Base-by-base conservation (phyloP, 176 grass and related monocot species). In the Canna indica region DNA sequence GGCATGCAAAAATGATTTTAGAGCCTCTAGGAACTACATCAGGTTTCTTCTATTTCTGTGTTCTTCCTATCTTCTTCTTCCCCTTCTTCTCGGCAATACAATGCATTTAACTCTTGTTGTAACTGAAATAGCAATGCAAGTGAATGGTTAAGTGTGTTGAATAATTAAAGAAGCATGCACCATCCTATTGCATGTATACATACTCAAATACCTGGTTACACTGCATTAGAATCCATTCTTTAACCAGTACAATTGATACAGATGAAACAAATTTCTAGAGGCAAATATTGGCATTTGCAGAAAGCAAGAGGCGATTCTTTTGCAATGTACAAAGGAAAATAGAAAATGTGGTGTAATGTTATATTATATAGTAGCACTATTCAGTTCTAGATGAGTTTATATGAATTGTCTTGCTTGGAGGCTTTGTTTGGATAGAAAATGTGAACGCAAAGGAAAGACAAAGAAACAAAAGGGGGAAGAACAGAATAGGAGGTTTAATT, bases 71-170 rank as follows among this genome's bases (percentile, higher is more conserved):
- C 50, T 24, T 8, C 50, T 24, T 24, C 50, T 6, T 66, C 35
- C 3, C 22, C 84, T 83, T 99, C 86, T 88, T 99, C 86, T 80
- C 82, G 84, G 77, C 80, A 93, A 52, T 99, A 99, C 50, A 99
- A 78, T 36, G 82, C 75, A 82, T 93, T 93, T 79, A 99, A 36
- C 73, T 93, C 90, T 84, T 93, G 84, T 78, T 99, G 80, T 79
- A 99, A 84, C 86, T 99, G 94, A 64, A 83, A 82, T 53, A 57
- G n/a, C 30, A 59, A 24, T 61, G 52, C 20, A 66, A 76, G 22
- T 64, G 30, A 45, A 22, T 31, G 38, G 57, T 42, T 22, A 47
- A n/a, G n/a, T n/a, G n/a, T n/a, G n/a, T n/a, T 27, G 70, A 28
- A 65, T 57, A 62, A 75, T 28, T 16, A 73, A 59, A 36, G 13